A percentile compares a stretch with the other conserved stretches of the same genome.
Evolutionary conservation across 345 rosid genomes (phyloP).

Genomic region (Populus nigra): DNA sequence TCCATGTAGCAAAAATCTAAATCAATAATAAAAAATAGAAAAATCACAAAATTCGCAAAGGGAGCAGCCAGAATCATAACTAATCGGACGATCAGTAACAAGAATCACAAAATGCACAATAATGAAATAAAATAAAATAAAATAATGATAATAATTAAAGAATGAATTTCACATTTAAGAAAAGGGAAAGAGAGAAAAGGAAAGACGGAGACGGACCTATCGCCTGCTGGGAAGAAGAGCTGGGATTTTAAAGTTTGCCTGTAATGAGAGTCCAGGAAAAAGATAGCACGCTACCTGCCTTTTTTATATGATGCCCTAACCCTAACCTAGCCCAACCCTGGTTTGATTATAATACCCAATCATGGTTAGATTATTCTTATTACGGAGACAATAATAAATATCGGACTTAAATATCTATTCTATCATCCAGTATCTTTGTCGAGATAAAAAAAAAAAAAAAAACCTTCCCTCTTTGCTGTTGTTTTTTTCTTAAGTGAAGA

Average conservation of each 20-base stretch:
- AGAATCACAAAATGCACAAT: not conserved
- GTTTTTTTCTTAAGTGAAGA: no score
- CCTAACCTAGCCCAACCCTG: not conserved
- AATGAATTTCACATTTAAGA: not conserved
- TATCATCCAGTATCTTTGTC: no score
- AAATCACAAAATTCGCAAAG: not conserved
- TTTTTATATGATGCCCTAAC: not conserved
- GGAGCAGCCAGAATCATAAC: not conserved
- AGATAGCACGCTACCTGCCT: not conserved
- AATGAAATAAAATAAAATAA: not conserved
- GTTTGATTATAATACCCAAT: not conserved
- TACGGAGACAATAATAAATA: not conserved
- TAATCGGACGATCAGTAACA: not conserved
- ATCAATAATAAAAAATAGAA: not conserved
- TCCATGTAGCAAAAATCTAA: no score
- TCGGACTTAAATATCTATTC: not conserved
- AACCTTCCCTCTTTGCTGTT: no score
- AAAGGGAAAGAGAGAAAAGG: not conserved
- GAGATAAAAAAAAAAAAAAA: no score
- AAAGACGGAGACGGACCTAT: not conserved
- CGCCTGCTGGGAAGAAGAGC: not conserved
- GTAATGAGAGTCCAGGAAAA: not conserved
- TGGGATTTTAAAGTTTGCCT: not conserved
- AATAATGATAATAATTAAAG: not conserved
- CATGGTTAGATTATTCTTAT: not conserved